Evolutionary conservation across 495 filamentous ascomycete genomes (phyloP).

Genomic region (Xylaria curta): DNA sequence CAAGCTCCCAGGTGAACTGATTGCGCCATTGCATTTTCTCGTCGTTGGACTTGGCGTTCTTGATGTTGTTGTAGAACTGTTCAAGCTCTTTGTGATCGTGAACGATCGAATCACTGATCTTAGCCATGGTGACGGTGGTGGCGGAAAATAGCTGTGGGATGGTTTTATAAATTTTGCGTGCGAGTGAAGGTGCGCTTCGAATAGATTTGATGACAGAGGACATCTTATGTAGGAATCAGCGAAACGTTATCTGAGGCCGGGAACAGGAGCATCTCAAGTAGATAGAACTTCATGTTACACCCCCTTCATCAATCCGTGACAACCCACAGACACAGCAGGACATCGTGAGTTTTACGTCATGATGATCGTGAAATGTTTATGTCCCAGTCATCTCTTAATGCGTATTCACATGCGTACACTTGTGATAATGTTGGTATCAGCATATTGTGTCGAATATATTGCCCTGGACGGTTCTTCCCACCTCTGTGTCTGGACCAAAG

Average conservation of each 20-base stretch:
- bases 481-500: not conserved
- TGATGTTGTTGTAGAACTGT: not conserved
- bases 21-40: not conserved
- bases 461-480: not conserved
- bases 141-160: not conserved
- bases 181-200: not conserved
- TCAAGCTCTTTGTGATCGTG: not conserved
- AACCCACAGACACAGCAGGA: not conserved
- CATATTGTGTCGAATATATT: not conserved
- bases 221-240: not conserved
- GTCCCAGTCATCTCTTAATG: not conserved
- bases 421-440: not conserved
- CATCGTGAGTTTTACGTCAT: not conserved
- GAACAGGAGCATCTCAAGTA: not conserved
- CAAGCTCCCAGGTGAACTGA: not conserved
- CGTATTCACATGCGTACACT: not conserved
- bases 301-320: not conserved
- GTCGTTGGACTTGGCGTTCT: not conserved
- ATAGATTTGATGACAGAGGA: not conserved
- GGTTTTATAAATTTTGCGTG: not conserved
- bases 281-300: not conserved
- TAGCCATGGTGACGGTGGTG: not conserved
- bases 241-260: not conserved
- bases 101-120: not conserved
- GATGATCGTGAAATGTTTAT: not conserved